Evolutionary conservation across 257 asterid species (phyloP).

Genomic region (Solanum stenotomum): DNA sequence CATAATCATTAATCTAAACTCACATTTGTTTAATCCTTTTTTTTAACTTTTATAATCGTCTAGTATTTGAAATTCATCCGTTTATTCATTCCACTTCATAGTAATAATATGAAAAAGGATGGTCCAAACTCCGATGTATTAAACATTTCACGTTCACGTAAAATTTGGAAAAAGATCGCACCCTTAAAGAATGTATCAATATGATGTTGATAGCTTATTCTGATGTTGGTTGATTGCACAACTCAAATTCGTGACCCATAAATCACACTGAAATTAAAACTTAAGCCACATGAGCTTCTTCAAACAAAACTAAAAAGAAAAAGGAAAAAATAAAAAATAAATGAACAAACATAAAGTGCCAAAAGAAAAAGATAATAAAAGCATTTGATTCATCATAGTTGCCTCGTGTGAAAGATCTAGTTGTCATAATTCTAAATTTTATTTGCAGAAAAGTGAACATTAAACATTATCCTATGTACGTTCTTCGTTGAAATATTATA

Average conservation of each 20-base stretch:
- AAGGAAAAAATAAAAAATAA: neutral
- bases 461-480: neutral
- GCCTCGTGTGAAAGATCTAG: neutral
- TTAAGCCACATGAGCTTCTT: neutral
- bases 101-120: too few relatives aligned
- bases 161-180: accelerated
- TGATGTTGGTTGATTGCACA: neutral
- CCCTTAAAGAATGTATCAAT: too few relatives aligned
- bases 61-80: neutral
- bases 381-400: neutral
- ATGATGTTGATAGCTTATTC: neutral
- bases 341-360: neutral
- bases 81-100: neutral
- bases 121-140: accelerated
- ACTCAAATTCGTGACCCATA: neutral
- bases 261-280: neutral
- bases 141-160: accelerated
- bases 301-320: neutral
- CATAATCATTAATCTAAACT: neutral
- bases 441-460: neutral
- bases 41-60: neutral
- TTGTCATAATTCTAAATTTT: neutral
- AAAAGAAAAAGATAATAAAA: neutral
- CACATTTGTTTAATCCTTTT: neutral
- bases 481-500: neutral